Conservation (phyloP, 179 eudicot species). For the Gypsophila paniculata region DNA sequence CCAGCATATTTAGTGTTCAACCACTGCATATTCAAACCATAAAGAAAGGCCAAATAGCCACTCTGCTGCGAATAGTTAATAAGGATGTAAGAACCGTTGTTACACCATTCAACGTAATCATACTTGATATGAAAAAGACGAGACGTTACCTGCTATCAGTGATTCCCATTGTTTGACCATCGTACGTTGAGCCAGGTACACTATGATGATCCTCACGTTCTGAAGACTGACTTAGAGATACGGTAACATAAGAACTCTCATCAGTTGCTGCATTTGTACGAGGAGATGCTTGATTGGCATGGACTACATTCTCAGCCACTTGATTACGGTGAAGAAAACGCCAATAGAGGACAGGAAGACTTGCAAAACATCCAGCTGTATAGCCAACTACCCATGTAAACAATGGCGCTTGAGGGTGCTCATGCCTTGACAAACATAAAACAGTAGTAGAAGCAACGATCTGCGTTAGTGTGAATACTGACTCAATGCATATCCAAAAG, state of each 20-base stretch:
- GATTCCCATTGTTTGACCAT: conserved; percentile 32
- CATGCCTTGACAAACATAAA: conserved; percentile 53
- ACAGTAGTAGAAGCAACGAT: conserved; percentile 68
- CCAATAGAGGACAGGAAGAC: conserved; percentile 75
- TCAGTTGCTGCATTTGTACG: conserved; percentile 39
- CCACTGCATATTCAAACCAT: neutral
- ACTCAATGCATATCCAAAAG: conserved; percentile 67
- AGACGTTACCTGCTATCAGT: conserved; percentile 47
- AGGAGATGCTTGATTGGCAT: conserved; percentile 34
- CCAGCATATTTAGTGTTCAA: neutral
- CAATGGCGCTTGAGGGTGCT: conserved; percentile 75
- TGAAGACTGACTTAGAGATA: conserved; percentile 42
- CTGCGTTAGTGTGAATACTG: conserved; percentile 56
- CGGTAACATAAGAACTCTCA: conserved; percentile 50
- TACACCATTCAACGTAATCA: no score
- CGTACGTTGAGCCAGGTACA: conserved; percentile 32
- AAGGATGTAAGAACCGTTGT: neutral
- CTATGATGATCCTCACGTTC: conserved; percentile 44
- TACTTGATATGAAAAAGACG: neutral
- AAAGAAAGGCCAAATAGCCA: neutral
- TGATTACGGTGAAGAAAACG: conserved; percentile 65
- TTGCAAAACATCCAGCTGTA: conserved; percentile 63
- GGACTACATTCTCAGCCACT: conserved; percentile 44
- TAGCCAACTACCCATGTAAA: conserved; percentile 82
- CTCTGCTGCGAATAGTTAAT: neutral